Evolutionary conservation across 148 eudicot species (phyloP).

Genomic region (Rhododendron kiyosumense): DNA sequence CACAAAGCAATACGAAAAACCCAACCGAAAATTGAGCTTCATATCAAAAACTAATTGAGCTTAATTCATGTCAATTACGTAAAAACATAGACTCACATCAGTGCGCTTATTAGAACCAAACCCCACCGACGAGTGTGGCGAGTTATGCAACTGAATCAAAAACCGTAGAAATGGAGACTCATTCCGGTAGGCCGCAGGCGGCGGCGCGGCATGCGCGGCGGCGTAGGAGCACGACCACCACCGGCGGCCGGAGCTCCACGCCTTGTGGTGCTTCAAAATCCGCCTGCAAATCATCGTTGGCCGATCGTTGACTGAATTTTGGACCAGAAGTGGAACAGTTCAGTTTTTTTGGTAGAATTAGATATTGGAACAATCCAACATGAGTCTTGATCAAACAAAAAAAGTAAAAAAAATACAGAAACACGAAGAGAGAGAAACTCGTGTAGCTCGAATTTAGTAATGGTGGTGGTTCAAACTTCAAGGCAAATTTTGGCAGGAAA

Average conservation of each 20-base stretch:
- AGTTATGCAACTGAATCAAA: neutral
- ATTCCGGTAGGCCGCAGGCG: conserved; percentile 14
- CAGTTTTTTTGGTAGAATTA: neutral
- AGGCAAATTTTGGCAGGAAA: neutral
- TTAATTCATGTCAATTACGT: neutral
- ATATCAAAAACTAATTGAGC: neutral
- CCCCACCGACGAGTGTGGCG: neutral
- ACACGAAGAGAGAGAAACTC: neutral
- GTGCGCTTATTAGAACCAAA: neutral
- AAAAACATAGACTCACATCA: conserved; percentile 25
- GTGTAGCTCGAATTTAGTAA: neutral
- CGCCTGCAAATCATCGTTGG: conserved; percentile 34
- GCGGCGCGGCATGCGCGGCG: conserved; percentile 10
- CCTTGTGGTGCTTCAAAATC: conserved; percentile 22
- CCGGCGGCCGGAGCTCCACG: conserved; percentile 22
- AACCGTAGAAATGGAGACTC: conserved; percentile 23
- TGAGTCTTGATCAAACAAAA: neutral
- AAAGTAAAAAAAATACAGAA: too few species aligned
- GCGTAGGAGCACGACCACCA: conserved; percentile 21
- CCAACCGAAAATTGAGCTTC: neutral
- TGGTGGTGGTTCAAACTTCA: neutral
- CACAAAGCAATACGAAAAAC: neutral
- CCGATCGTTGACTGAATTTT: neutral
- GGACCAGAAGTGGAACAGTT: neutral
- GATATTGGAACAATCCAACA: neutral